These are phyloP conservation scores for Letharia columbiana DNA, from an alignment of 495 filamentous ascomycete genomes.

Conservation along the genomic window DNA sequence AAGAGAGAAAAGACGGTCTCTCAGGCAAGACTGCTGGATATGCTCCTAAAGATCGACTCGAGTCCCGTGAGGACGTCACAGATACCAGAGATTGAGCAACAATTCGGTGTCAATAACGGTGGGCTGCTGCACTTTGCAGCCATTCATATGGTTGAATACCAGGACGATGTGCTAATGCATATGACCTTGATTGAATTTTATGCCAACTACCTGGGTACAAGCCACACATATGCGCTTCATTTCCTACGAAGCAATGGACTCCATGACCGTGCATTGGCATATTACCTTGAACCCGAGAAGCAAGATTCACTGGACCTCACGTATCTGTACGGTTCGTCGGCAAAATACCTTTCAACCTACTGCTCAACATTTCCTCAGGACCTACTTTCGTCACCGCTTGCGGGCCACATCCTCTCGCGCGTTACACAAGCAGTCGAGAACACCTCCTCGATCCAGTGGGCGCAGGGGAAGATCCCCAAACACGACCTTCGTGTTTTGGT, in stretches of 20 bases:
- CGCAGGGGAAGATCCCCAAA: conserved; percentile 41
- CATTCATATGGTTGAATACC: conserved; percentile 60
- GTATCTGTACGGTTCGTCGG: conserved; percentile 46
- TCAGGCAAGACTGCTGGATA: conserved; percentile 65
- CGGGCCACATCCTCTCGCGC: conserved; percentile 41
- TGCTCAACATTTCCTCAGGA: conserved; percentile 47
- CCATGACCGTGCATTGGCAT: conserved; percentile 42
- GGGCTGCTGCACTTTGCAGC: conserved; percentile 71
- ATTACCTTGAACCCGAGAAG: conserved; percentile 45
- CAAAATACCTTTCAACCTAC: conserved; percentile 51
- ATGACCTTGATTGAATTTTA: conserved; percentile 71
- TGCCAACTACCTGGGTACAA: conserved; percentile 49
- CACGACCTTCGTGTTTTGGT: conserved; percentile 49
- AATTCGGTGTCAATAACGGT: conserved; percentile 38
- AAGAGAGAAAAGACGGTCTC: conserved; percentile 63
- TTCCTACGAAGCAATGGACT: conserved; percentile 46
- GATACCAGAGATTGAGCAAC: conserved; percentile 50
- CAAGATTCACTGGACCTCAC: conserved; percentile 44
- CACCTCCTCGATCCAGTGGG: conserved; percentile 43
- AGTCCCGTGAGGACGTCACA: conserved; percentile 49
- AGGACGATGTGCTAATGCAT: conserved; percentile 70
- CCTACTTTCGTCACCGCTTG: conserved; percentile 34
- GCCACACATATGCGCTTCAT: conserved; percentile 42
- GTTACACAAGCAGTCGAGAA: conserved; percentile 35
- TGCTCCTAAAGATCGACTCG: conserved; percentile 63